Evolutionary conservation across 164 flowering plant genomes (phyloP), one percentile per base, ranked within the genome.

Genomic region (Magnolia kwangsiensis): DNA sequence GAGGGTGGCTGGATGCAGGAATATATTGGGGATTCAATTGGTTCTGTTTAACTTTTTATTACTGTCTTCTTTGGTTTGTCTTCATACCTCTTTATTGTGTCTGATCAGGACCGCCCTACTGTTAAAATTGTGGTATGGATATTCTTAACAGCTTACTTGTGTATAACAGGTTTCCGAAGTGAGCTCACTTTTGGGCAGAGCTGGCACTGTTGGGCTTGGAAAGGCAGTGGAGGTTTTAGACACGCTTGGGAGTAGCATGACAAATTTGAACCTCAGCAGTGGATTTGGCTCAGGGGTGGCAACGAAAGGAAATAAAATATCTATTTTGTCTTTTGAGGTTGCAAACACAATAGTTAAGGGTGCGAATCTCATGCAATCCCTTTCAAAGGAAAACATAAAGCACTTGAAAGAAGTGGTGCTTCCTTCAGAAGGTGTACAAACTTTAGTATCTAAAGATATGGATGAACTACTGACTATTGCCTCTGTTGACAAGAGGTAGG

Each of bases 301-400:
- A 31, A 86, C 91, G n/a, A 93, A 89, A 85, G 96, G 96, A 72
- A 91, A 87, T 80, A 88, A 87, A 82, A 89, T 93, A 65, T 80
- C 91, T 51, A 93, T 92, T 77, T 84, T 93, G 86, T 84, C 96
- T 23, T 93, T 93, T 86, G 98, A 93, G 82, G 94, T 93, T 75
- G 98, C 98, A 23, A 92, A 92, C 76, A 93, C 98, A 7, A 82
- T 93, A 63, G 96, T 91, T n/a, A 93, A 93, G 78, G 98, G 96
- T 78, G 85, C 92, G 58, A 89, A 86, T 82, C 86, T 93, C 63
- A 89, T 92, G 95, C 88, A 90, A 76, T 90, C 96, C 50, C 96
- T 93, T 77, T 90, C 95, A 67, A 81, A 83, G 78, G 96, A 90
- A 72, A 93, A 85, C 78, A 84, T 93, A 72, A 84, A 27, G 77